These are phyloP conservation scores for Trametes sanguinea DNA, from an alignment of 768 basidiomycete species.

Conservation along the genomic window DNA sequence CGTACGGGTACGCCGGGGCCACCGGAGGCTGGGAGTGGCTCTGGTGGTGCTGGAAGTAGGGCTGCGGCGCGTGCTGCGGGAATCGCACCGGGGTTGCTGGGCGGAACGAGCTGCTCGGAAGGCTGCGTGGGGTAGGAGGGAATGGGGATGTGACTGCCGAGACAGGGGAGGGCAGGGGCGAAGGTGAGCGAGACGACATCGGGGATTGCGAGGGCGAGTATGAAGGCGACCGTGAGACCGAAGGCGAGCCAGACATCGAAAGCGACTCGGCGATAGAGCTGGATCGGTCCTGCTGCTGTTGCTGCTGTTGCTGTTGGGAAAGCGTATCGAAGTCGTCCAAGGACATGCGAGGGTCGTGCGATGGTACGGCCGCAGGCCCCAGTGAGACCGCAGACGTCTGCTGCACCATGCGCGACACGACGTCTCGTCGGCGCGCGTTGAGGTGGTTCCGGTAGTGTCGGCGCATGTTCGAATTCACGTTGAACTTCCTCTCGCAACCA, in stretches of 20 bases:
- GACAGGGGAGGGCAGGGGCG: conserved; percentile 18
- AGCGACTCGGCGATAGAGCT: neutral
- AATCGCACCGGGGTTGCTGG: neutral
- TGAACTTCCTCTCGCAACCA: conserved; percentile 75
- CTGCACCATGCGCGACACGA: conserved; percentile 18
- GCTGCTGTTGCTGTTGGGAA: neutral
- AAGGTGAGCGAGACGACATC: conserved; percentile 12
- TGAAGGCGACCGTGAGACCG: conserved; percentile 14
- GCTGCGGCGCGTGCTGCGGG: conserved; percentile 4
- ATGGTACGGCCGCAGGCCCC: neutral
- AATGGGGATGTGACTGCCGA: conserved; percentile 20
- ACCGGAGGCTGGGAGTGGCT: conserved; percentile 1
- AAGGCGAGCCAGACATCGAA: conserved; percentile 4
- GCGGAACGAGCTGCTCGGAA: conserved; percentile 9
- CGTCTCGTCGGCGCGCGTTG: conserved; percentile 21
- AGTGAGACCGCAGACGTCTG: conserved; percentile 6
- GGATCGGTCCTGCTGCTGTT: neutral
- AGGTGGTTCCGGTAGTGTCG: conserved; percentile 73
- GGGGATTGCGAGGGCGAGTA: neutral
- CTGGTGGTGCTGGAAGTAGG: conserved; percentile 7
- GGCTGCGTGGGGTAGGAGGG: conserved; percentile 21
- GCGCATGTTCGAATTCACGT: conserved; percentile 85
- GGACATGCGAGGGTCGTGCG: neutral
- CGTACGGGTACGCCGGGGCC: neutral
- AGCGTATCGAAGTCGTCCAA: neutral